A percentile compares a stretch with the other conserved stretches of the same genome.
phyloP scores from a whole-genome alignment of 371 early-diverging fungal species.

The Circinella umbellata region DNA sequence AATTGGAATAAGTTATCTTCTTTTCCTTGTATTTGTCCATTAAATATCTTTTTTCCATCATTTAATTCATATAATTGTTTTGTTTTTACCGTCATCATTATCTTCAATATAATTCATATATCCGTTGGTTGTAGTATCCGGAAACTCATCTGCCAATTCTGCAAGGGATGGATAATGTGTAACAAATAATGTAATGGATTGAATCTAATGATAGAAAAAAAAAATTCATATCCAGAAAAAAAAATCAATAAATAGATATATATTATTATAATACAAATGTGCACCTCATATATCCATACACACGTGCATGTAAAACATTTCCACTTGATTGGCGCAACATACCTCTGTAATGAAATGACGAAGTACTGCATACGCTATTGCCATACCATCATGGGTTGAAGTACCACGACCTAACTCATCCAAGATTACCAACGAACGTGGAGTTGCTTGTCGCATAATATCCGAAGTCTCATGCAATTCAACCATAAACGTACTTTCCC shows the following conservation, averaged over 20 bases:
- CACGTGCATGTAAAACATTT: no score
- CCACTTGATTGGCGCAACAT: conserved; percentile 15
- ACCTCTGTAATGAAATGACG: conserved; percentile 72
- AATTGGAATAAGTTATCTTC: neutral
- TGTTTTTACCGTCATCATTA: conserved; percentile 27
- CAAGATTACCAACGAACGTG: conserved; percentile 82
- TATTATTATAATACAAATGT: no score
- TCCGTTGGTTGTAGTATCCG: conserved; percentile 48
- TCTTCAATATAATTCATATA: conserved; percentile 80
- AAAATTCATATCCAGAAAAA: no score
- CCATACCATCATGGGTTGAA: conserved; percentile 88
- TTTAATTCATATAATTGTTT: no score
- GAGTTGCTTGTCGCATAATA: conserved; percentile 73
- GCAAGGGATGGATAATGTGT: conserved; percentile 80
- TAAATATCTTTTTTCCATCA: no score
- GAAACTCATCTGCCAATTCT: conserved; percentile 46
- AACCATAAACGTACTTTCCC: conserved; percentile 90
- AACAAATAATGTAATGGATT: conserved; percentile 64
- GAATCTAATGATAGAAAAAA: conserved; percentile 20
- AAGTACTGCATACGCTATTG: conserved; percentile 90
- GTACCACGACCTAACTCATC: conserved; percentile 99
- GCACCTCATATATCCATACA: no score
- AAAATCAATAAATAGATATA: no score
- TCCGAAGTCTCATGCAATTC: conserved; percentile 85
- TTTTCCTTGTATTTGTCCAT: no score